Base-by-base conservation (phyloP, 78 protist genomes). In the Pigoraptor vietnamica region DNA sequence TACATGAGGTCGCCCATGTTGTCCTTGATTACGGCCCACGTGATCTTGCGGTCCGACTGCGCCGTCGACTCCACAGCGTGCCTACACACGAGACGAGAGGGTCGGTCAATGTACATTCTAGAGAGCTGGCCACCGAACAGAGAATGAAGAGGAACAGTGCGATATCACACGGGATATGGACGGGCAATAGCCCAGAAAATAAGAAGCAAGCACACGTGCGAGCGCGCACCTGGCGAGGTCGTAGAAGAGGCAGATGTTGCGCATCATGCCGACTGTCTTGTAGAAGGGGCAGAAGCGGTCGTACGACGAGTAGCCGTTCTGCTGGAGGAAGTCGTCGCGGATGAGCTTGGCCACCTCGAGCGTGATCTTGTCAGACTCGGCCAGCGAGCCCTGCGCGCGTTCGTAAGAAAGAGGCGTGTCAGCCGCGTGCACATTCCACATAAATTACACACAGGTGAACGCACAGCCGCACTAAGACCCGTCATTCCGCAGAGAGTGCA, bases 241-340 rank as follows among this genome's bases (percentile, higher is more conserved):
- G 33, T 98, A 95, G 95, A 98, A 98, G 90, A 91, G 40, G 90
- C 96, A 93, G 81, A 98, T 96, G 94, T 97, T 97, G 40, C 95
- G 92, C 91, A 98, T 34, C 99, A 99, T 99, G 97, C 99, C 96
- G 38, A 95, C 95, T 10, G 99, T 97, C 97, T 99, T 99, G 95
- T 96, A 98, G 96, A 99, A 97, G 91, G 99, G 99, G 95, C 99
- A 99, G 96, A 56, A 96, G 36, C 94, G 91, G 92, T 99, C 99
- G 94, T 97, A 96, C 83, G 89, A 56, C 39, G 98, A 81, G 97
- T 93, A 98, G 89, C 99, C 98, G 95, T 97, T 98, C 94, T 98
- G 99, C 90, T 97, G 99, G 23, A 99, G 95, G 98, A 95, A 99
- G 92, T 99, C 99, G 89, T 99, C 99, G 90, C 96, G 97, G 94